phyloP scores from a whole-genome alignment of 2,329 filamentous ascomycete species.

The Cercospora janseana region DNA sequence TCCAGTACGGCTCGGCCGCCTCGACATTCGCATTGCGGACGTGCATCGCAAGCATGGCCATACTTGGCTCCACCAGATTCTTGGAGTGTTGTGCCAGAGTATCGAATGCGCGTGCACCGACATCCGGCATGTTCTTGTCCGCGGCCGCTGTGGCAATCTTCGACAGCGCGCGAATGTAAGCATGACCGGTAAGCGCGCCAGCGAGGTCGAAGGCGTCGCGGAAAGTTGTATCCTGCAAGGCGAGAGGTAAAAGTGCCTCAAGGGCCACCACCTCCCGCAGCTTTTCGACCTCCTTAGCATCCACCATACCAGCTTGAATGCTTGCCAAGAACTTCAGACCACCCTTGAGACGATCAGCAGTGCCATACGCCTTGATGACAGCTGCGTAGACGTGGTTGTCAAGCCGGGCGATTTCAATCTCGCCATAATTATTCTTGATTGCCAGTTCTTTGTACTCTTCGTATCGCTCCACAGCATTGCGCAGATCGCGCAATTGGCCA shows the following conservation, averaged over 20 bases:
- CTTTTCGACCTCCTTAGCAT: slow-evolving; percentile 39
- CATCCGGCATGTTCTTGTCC: slow-evolving; percentile 68
- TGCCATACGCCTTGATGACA: slow-evolving; percentile 85
- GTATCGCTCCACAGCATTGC: slow-evolving; percentile 90
- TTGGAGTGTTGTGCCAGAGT: slow-evolving; percentile 51
- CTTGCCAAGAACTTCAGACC: slow-evolving; percentile 83
- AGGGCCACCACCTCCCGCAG: slow-evolving; percentile 71
- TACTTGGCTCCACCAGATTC: slow-evolving; percentile 57
- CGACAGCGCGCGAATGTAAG: slow-evolving; percentile 64
- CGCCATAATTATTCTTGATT: slow-evolving; percentile 76
- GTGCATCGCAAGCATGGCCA: slow-evolving; percentile 82
- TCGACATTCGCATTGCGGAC: slow-evolving; percentile 77
- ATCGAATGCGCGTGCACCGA: slow-evolving; percentile 60
- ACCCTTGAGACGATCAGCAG: slow-evolving; percentile 74
- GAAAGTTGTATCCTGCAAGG: slow-evolving; percentile 68
- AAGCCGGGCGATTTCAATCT: slow-evolving; percentile 65
- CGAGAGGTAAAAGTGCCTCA: slow-evolving; percentile 75
- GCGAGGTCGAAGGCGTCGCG: slow-evolving; percentile 73
- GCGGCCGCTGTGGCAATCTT: slow-evolving; percentile 75
- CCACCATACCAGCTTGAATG: slow-evolving; percentile 60
- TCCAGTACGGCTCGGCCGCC: slow-evolving; percentile 77
- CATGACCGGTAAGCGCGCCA: slow-evolving; percentile 56
- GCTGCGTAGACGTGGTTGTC: slow-evolving; percentile 86
- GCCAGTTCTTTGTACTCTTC: slow-evolving; percentile 89
- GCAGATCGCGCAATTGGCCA: slow-evolving; percentile 73